Percentiles rank a stretch among this genome's conserved stretches.
Evolutionary conservation across 768 basidiomycete genomes (phyloP).

Genomic region (Cystofilobasidium capitatum): DNA sequence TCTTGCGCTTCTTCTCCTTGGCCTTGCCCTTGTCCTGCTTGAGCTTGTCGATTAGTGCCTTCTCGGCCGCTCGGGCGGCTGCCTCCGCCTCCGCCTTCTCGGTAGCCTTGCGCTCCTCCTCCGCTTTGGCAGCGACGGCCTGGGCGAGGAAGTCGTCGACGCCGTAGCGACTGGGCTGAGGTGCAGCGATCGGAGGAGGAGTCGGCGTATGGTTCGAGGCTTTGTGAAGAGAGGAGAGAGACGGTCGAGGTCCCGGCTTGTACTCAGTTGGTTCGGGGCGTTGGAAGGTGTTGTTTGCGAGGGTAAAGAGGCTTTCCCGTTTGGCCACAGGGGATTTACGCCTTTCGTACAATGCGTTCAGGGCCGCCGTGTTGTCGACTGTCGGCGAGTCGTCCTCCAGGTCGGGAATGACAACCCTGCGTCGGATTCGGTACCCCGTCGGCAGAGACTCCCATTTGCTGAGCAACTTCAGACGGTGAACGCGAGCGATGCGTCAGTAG

Average conservation of each 20-base stretch:
- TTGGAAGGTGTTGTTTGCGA: no score
- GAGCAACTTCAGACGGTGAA: not conserved
- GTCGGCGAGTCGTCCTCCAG: conserved; percentile 19
- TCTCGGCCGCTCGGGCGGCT: not conserved
- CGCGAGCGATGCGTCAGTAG: no score
- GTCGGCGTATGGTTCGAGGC: conserved; percentile 32
- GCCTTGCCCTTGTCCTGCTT: conserved; percentile 5
- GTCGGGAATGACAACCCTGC: not conserved
- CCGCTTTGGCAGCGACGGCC: conserved; percentile 27
- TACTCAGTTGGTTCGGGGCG: no score
- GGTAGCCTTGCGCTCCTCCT: conserved; percentile 4
- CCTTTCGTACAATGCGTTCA: no score
- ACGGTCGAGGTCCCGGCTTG: not conserved
- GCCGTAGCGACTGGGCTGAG: not conserved
- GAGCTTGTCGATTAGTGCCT: conserved; percentile 4
- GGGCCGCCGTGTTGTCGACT: no score
- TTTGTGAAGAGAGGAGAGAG: conserved; percentile 27
- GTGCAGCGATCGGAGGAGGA: conserved; percentile 16
- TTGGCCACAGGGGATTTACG: no score
- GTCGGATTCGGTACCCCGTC: conserved; percentile 53
- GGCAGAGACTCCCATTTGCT: conserved; percentile 3
- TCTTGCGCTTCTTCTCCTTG: conserved; percentile 24
- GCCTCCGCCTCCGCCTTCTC: conserved; percentile 21
- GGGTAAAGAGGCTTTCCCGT: no score
- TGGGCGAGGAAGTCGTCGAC: conserved; percentile 19